Evolutionary conservation across 2,329 filamentous ascomycete species (phyloP).

Genomic region (Fusarium sp.): DNA sequence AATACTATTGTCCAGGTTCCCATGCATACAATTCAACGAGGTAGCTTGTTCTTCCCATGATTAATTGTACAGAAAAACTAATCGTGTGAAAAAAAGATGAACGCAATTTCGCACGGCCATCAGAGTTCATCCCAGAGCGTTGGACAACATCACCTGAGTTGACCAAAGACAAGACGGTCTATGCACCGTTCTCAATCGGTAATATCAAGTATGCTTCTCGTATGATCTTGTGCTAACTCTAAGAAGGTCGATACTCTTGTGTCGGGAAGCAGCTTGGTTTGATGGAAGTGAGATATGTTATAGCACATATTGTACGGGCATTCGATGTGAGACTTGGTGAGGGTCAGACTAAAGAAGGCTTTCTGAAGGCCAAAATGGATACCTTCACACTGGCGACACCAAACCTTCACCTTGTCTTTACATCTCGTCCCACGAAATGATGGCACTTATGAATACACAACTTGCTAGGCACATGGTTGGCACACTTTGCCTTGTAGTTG

Average conservation of each 20-base stretch:
- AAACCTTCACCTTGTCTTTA: background rate
- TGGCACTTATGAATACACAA: background rate
- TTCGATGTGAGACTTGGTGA: conserved; percentile 4
- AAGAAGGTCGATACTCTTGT: conserved; percentile 21
- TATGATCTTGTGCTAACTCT: background rate
- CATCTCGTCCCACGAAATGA: background rate
- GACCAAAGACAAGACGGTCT: conserved; percentile 45
- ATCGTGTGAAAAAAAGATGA: conserved; percentile 1
- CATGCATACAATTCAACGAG: conserved; percentile 31
- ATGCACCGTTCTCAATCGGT: conserved; percentile 48
- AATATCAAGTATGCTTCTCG: background rate
- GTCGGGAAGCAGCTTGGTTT: conserved; percentile 30
- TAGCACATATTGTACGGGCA: conserved; percentile 10
- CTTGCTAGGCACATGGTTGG: too few species aligned
- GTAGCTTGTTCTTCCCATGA: conserved; percentile 47
- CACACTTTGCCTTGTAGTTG: background rate
- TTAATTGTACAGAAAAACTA: background rate
- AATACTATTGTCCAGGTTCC: conserved; percentile 28
- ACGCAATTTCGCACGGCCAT: conserved; percentile 41
- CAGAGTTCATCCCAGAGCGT: conserved; percentile 51
- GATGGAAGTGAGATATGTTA: conserved; percentile 27
- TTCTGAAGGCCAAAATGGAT: background rate
- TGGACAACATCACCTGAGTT: conserved; percentile 48
- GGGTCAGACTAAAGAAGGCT: background rate
- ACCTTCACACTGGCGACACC: background rate